Evolutionary conservation across 148 eudicot species (phyloP), one percentile per base, ranked within the genome.

Genomic region (Rhododendron williamsianum): DNA sequence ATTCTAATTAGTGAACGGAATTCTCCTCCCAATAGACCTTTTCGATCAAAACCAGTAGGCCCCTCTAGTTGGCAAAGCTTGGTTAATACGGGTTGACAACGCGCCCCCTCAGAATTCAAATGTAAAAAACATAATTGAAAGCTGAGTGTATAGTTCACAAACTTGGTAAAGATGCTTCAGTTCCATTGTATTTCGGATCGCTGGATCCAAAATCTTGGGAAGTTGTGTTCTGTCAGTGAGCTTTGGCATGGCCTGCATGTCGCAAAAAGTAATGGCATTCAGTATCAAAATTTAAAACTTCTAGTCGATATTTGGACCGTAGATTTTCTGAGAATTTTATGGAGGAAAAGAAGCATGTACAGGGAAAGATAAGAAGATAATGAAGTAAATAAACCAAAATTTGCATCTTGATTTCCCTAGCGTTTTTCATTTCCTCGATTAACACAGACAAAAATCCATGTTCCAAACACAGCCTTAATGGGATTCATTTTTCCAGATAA

Each of bases 241-340:
- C 81, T 90, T 96, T 84, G 98, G 98, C 94, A 93, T 94, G 33
- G 98, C 98, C 98, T 96, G 91, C 87, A 84, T 79, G 46, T 67
- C 65, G 65, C 35, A 36, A 65, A 73, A 25, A n/a, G 19, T 2
- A 6, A 78, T 52, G 58, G 72, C 78, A 78, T 45, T 10, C 43
- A 63, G 21, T 60, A 56, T 49, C 48, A 46, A 10, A 45, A 4
- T 21, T 72, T 9, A 21, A 23, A 45, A 60, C 45, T 11, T 25
- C 0, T 0, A 21, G 74, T 27, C 36, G 0, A 27, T 10, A n/a
- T 69, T 67, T 27, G 36, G 38, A 69, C 30, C 38, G 30, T 3
- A 33, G 35, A 30, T 71, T 12, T 12, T 18, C 38, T 33, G 76
- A 71, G 76, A 12, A 12, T 4, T 30, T 71, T 71, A 1, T 1